Conservation (phyloP, 495 filamentous ascomycete genomes). For the Xylaria telfairii region DNA sequence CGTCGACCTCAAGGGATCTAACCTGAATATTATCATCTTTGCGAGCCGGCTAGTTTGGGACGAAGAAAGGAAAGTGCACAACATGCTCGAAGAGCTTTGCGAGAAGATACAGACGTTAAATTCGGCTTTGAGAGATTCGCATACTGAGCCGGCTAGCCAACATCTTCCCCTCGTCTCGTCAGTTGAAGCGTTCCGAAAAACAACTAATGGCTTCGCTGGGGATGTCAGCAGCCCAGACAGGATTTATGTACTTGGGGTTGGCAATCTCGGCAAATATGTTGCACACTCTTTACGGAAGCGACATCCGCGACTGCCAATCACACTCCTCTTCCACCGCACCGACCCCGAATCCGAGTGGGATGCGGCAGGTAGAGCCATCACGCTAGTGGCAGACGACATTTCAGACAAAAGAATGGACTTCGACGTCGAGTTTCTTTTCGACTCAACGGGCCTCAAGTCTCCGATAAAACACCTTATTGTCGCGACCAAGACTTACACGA, state of each 20-base stretch:
- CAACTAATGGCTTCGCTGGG: background rate
- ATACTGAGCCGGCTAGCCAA: background rate
- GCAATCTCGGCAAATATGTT: slow-evolving; percentile 49
- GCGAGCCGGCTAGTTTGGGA: slow-evolving; percentile 8
- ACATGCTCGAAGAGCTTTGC: slow-evolving; percentile 15
- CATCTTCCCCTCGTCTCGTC: background rate
- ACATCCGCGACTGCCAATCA: slow-evolving; percentile 40
- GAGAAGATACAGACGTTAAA: slow-evolving; percentile 13
- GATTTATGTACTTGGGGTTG: slow-evolving; percentile 51
- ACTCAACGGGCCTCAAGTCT: slow-evolving; percentile 31
- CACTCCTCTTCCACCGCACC: slow-evolving; percentile 46
- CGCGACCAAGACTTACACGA: slow-evolving; percentile 67
- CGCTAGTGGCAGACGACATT: slow-evolving; percentile 28
- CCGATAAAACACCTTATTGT: slow-evolving; percentile 74
- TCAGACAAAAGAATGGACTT: slow-evolving; percentile 47
- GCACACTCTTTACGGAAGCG: slow-evolving; percentile 44
- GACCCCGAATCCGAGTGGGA: slow-evolving; percentile 40
- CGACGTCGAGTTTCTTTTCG: slow-evolving; percentile 41
- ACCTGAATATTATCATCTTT: slow-evolving; percentile 5
- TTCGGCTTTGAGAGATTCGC: slow-evolving; percentile 11
- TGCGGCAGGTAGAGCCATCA: slow-evolving; percentile 28
- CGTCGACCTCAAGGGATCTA: background rate
- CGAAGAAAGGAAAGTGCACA: background rate
- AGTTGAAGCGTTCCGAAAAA: background rate
- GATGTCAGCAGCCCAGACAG: slow-evolving; percentile 10